phyloP scores from a whole-genome alignment of 257 asterid genomes.

The Scutellaria baicalensis region DNA sequence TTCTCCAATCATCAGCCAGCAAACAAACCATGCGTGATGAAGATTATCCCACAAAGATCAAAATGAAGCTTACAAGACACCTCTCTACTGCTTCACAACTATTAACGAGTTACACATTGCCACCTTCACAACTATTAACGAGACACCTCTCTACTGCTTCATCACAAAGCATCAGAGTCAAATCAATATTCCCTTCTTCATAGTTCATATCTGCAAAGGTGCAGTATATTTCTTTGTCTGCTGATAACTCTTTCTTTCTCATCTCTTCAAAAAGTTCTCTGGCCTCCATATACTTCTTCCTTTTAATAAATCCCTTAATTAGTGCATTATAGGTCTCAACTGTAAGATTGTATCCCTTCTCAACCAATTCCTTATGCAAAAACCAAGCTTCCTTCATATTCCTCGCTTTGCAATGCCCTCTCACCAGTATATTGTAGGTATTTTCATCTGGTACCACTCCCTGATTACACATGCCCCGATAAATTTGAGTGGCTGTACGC shows the following conservation, averaged over 20 bases:
- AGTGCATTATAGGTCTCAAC: constrained; percentile 63
- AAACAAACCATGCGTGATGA: not conserved
- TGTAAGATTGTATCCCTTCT: constrained; percentile 51
- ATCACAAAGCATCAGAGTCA: constrained; percentile 75
- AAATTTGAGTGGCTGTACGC: constrained; percentile 49
- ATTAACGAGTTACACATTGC: constrained; percentile 22
- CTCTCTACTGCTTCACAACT: constrained; percentile 24
- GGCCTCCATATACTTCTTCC: constrained; percentile 71
- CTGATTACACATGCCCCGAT: constrained; percentile 42
- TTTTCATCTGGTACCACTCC: constrained; percentile 64
- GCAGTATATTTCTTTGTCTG: constrained; percentile 51
- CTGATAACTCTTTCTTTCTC: constrained; percentile 54
- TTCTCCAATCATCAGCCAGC: not conserved
- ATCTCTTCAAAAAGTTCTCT: constrained; percentile 72
- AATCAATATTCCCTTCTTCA: constrained; percentile 68
- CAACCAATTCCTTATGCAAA: constrained; percentile 61
- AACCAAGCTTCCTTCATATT: constrained; percentile 98
- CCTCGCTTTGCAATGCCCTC: constrained; percentile 93
- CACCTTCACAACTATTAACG: constrained; percentile 18
- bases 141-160: constrained; percentile 68
- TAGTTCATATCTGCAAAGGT: constrained; percentile 69
- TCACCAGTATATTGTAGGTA: constrained; percentile 63
- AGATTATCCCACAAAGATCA: constrained; percentile 7
- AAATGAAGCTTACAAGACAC: constrained; percentile 5
- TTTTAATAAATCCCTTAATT: constrained; percentile 69